Evolutionary conservation across 2,329 filamentous ascomycete species (phyloP), one percentile per base, ranked within the genome.

Genomic region (Phyllosticta citribraziliensis): DNA sequence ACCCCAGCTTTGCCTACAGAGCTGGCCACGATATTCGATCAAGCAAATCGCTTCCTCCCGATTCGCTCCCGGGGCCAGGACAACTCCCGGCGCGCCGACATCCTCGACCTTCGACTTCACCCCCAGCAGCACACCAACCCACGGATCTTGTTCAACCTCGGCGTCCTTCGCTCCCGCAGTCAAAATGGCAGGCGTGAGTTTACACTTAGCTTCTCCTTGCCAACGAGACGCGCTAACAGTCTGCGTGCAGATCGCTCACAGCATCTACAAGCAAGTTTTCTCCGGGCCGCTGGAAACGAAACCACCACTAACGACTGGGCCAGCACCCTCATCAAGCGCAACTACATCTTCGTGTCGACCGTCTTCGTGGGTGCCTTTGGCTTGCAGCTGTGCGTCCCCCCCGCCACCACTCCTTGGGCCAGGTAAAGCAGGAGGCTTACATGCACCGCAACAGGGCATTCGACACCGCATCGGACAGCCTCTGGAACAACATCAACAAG

Each of bases 401-500:
- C 62, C 57, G 35, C 12, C 3, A 8, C 40, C 19, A 47, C 40
- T 47, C 40, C 40, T 47, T 56, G 27, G 20, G 66, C 54, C 25
- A 17, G 10, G 22, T 27, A 25, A n/a, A 63, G 65, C 68, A 62
- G 67, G 19, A 55, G 30, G 47, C 56, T 22, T 30, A 40, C 33
- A 66, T 52, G 35, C 54, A 57, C 35, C 63, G 51, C 10, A 60
- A 71, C 71, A 97, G 94, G 75, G 84, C 82, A 70, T 97, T 90
- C 77, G 91, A 97, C 79, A 84, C 84, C 63, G 78, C 79, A 70
- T 88, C 93, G 77, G 88, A 96, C 79, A 87, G 82, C 75, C 72
- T 97, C 75, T 99, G 94, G 94, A 91, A 99, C 76, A 82, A 78
- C 74, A 78, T 92, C 75, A 99, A 99, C 86, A 84, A 83, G 72